Percentiles rank a stretch among this genome's conserved stretches.
Evolutionary conservation across 1,284 basidiomycete genomes (phyloP).

Genomic region (Tilletia setariae): DNA sequence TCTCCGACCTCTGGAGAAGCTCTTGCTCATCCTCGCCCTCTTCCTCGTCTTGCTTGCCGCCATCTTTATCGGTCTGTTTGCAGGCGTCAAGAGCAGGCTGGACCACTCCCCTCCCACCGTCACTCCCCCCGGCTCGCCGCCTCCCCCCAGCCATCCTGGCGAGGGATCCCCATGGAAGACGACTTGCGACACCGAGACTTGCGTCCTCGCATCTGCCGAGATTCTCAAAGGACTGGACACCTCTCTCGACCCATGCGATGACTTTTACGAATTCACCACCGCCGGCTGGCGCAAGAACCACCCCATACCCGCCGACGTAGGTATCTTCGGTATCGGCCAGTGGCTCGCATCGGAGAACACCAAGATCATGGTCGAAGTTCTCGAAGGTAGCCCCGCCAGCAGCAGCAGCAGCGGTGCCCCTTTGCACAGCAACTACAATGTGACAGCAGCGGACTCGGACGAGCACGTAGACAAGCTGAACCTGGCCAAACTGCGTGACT

Average conservation of each 20-base stretch:
- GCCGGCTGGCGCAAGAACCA: conserved; percentile 47
- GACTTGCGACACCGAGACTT: conserved; percentile 73
- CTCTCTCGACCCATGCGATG: conserved; percentile 84
- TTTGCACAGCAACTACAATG: background rate
- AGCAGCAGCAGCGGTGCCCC: background rate
- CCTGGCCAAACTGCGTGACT: conserved; percentile 72
- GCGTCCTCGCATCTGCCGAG: conserved; percentile 76
- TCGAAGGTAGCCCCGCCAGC: conserved; percentile 45
- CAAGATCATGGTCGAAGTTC: conserved; percentile 55
- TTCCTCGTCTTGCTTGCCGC: conserved; percentile 75
- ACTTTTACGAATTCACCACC: conserved; percentile 82
- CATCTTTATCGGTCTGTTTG: conserved; percentile 83
- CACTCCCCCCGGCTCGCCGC: conserved; percentile 20
- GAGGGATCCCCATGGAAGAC: conserved; percentile 24
- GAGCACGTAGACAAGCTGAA: conserved; percentile 64
- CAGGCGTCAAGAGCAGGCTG: conserved; percentile 55
- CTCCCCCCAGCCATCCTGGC: conserved; percentile 20
- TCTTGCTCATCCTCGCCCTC: conserved; percentile 72
- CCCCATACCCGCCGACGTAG: conserved; percentile 57
- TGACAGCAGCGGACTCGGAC: conserved; percentile 19
- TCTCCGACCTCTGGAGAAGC: conserved; percentile 77
- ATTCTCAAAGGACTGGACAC: conserved; percentile 78
- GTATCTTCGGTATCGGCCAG: conserved; percentile 55
- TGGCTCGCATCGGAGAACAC: conserved; percentile 33
- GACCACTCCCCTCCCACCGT: conserved; percentile 51